Evolutionary conservation across 1,284 basidiomycete species (phyloP), one percentile per base, ranked within the genome.

Genomic region (Microbotryum saponariae): DNA sequence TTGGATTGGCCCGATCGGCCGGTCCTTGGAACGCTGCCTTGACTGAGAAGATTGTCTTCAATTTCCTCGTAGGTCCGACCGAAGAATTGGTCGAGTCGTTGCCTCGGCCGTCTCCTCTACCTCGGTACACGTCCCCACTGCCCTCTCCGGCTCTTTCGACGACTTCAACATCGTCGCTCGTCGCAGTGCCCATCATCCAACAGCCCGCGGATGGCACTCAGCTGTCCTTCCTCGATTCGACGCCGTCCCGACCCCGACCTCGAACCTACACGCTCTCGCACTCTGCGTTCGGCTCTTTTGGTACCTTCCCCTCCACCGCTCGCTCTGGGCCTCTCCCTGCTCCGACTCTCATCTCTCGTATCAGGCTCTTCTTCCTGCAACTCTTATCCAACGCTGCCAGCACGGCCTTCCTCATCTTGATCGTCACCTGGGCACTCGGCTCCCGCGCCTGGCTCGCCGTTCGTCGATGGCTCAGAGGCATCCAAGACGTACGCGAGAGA

Each of bases 321-420:
- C 58, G 73, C 7, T 62, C 69, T 6, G 72, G 72, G 2, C 67
- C 65, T 16, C 63, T 74, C 37, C 71, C 66, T 12, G 66, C 67
- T 1, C 68, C 69, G 9, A 73, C 72, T 1, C 51, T 72, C 46
- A 49, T 51, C 21, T 64, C 68, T n/a, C 66, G 71, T n/a, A 54
- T 78, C 61, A 71, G 74, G 52, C 71, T 83, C 2, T 73, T 78
- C 56, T 70, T 78, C 59, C 73, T 76, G 25, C 82, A 83, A 67
- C 66, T 75, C 12, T 68, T 79, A 9, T 78, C 81, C 10, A 74
- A 80, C 58, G 53, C 77, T 27, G 69, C 82, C 12, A 82, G 81
- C 1, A 80, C 82, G 3, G 70, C 77, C 58, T 82, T 83, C 69
- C 76, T 84, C 25, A 29, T 76, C 16, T 53, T 75, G 21, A 75